Conservation (phyloP, 2,329 filamentous ascomycete species). For the Ophiostoma populinum region DNA sequence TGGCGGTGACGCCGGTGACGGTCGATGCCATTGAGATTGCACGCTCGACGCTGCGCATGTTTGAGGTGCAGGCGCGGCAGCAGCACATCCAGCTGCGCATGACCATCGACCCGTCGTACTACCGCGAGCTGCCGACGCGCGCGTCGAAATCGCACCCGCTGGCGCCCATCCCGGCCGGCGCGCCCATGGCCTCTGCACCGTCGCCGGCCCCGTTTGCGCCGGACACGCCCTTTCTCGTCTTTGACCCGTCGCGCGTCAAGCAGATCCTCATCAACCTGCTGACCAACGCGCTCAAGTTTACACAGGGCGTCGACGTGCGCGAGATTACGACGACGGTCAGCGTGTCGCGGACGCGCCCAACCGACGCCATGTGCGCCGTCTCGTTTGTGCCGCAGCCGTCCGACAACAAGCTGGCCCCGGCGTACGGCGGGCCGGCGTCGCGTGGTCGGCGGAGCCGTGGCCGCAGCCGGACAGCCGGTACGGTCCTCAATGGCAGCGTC, state of each 20-base stretch:
- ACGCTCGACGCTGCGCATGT: conserved; percentile 56
- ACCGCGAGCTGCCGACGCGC: conserved; percentile 8
- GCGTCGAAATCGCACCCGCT: neutral
- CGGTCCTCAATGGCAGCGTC: neutral
- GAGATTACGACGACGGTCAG: conserved; percentile 33
- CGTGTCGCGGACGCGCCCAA: conserved; percentile 23
- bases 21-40: conserved; percentile 51
- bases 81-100: conserved; percentile 51
- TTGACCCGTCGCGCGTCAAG: conserved; percentile 58
- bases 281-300: conserved; percentile 73
- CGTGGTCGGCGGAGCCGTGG: neutral
- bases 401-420: conserved; percentile 4
- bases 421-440: neutral
- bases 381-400: conserved; percentile 40
- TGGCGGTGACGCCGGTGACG: conserved; percentile 54
- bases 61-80: conserved; percentile 55
- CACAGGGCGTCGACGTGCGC: conserved; percentile 41
- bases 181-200: neutral
- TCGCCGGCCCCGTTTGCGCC: conserved; percentile 15
- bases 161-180: conserved; percentile 11
- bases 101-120: conserved; percentile 43
- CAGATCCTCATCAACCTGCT: conserved; percentile 69
- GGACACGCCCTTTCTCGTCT: conserved; percentile 43
- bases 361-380: conserved; percentile 28
- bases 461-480: neutral